A percentile compares a stretch with the other conserved stretches of the same genome.
Conservation (phyloP, 225 moss, liverwort and hornwort species). For the Thuidium tamariscinum region DNA sequence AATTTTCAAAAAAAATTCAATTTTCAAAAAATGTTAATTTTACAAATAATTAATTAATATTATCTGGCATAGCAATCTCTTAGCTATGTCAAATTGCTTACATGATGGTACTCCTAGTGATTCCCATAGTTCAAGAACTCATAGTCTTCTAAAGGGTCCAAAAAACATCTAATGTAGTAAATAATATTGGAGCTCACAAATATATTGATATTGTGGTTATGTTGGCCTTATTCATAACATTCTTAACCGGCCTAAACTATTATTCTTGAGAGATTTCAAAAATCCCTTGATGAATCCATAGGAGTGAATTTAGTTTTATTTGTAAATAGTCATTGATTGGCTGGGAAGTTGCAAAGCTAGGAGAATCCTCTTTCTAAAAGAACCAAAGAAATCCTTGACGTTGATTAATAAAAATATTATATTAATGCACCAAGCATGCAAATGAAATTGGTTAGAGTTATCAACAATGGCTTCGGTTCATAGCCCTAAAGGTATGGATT, state of each 20-base stretch:
- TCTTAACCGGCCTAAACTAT: neutral
- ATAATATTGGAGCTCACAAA: fast-evolving
- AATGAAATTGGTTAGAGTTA: neutral
- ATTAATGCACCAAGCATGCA: neutral
- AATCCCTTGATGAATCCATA: fast-evolving
- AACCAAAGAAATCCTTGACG: fast-evolving
- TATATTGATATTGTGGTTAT: neutral
- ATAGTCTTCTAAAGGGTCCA: too few species aligned
- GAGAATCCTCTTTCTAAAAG: fast-evolving
- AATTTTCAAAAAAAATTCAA: too few species aligned
- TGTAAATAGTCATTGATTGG: fast-evolving
- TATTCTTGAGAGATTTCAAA: neutral
- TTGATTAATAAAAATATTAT: neutral
- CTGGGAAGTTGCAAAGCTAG: fast-evolving
- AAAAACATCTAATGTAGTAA: too few species aligned
- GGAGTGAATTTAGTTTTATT: neutral
- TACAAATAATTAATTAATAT: too few species aligned
- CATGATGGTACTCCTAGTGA: too few species aligned
- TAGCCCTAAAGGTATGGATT: neutral
- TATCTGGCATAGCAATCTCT: too few species aligned
- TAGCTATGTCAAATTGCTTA: too few species aligned
- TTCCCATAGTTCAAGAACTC: too few species aligned
- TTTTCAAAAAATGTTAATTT: too few species aligned
- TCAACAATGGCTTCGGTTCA: fast-evolving
- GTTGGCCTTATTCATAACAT: neutral